Evolutionary conservation across 805 yeast genomes (phyloP), one percentile per base, ranked within the genome.

Genomic region (Hanseniaspora hatyaiensis): DNA sequence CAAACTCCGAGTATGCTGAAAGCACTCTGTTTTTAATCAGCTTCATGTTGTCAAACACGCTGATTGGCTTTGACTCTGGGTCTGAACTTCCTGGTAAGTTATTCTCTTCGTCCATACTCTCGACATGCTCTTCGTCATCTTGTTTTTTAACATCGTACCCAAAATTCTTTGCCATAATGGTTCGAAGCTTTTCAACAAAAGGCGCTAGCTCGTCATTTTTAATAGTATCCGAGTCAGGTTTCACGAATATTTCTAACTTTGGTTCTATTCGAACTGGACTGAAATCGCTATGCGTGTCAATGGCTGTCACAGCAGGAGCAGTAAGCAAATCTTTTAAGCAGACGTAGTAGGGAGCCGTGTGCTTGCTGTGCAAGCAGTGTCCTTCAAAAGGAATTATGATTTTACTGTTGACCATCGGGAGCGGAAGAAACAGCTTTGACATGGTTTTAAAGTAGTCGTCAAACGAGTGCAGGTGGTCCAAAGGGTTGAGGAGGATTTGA

Each of bases 81-180:
- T 38, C 48, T 2, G 45, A 43, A n/a, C n/a, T 20, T 47, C 47
- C 29, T 20, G 30, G 2, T 40, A 53, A 15, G 11, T 44, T 52
- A 18, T 41, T 34, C 20, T 43, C 50, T 1, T 40, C 50, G 15
- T 40, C 47, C 11, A 26, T 26, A 11, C 29, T 26, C 11, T 26
- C 9, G 6, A 26, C 11, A 26, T 26, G 40, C 52, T 56, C 42
- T 55, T 57, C 38, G 2, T 55, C 55, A 6, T 55, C 58, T 47
- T 62, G 58, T 50, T 65, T 52, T 39, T 53, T 55, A 19, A 60
- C 66, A 12, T 59, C 65, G 44, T 53, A 61, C 8, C 61, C 66
- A 34, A 59, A 55, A 51, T 59, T 59, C 3, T 53, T 56, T 26
- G 59, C 58, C 58, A 63, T 59, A 3, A 61, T 55, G 11, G 52